A percentile compares a stretch with the other conserved stretches of the same genome.
Conservation (phyloP, 1,284 basidiomycete species). For the Mycena citricolor region DNA sequence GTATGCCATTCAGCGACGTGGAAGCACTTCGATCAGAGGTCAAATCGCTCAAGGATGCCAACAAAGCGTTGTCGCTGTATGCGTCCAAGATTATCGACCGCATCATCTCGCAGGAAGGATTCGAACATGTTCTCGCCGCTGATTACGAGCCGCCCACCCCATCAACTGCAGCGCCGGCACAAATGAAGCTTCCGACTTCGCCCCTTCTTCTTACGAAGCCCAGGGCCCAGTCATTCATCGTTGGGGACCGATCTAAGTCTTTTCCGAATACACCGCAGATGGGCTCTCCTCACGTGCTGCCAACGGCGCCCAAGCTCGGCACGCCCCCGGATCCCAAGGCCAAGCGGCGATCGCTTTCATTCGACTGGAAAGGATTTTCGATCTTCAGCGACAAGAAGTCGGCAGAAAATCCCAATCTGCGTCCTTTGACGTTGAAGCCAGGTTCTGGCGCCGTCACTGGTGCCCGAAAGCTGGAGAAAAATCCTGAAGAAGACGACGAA, state of each 20-base stretch:
- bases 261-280: constrained; percentile 32
- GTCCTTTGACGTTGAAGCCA: constrained; percentile 71
- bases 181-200: constrained; percentile 32
- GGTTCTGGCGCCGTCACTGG: constrained; percentile 52
- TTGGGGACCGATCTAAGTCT: constrained; percentile 45
- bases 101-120: constrained; percentile 91
- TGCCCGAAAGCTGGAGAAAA: constrained; percentile 73
- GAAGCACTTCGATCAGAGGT: constrained; percentile 77
- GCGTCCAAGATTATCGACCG: constrained; percentile 96
- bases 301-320: constrained; percentile 34
- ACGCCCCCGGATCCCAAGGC: constrained; percentile 38
- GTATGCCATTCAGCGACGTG: constrained; percentile 54
- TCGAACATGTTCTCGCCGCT: constrained; percentile 87
- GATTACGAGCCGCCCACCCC: constrained; percentile 63
- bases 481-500: constrained; percentile 83
- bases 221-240: constrained; percentile 60
- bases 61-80: constrained; percentile 91
- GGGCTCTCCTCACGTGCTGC: constrained; percentile 33
- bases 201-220: constrained; percentile 41
- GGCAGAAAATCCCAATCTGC: constrained; percentile 55
- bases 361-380: constrained; percentile 77
- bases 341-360: constrained; percentile 74
- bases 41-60: constrained; percentile 89
- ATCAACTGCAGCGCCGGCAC: constrained; percentile 39
- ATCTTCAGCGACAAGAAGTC: constrained; percentile 70